phyloP scores from a whole-genome alignment of 805 yeast genomes.

The Yamadazyma scolyti region DNA sequence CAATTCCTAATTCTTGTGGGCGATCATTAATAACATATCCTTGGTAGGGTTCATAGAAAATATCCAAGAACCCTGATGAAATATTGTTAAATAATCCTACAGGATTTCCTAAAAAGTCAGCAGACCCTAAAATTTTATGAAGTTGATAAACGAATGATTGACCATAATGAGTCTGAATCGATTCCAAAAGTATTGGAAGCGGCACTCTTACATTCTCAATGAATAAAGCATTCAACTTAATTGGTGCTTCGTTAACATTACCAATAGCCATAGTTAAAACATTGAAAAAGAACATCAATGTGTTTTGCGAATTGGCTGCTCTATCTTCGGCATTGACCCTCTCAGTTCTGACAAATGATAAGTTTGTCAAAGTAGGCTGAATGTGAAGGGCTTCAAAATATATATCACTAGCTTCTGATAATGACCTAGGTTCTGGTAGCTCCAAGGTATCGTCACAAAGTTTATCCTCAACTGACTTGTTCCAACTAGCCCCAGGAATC shows the following conservation, averaged over 20 bases:
- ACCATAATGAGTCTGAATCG: slow-evolving; percentile 79
- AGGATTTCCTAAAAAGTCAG: slow-evolving; percentile 95
- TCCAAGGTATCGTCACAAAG: slow-evolving; percentile 62
- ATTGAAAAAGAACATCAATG: slow-evolving; percentile 74
- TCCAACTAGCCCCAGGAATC: slow-evolving; percentile 82
- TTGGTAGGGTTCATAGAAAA: slow-evolving; percentile 95
- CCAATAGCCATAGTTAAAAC: slow-evolving; percentile 95
- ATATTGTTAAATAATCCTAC: slow-evolving; percentile 92
- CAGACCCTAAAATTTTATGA: slow-evolving; percentile 91
- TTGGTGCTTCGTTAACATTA: slow-evolving; percentile 95
- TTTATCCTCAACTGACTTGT: slow-evolving; percentile 36
- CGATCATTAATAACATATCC: slow-evolving; percentile 92
- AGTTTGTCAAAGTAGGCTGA: slow-evolving; percentile 85
- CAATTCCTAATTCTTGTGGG: slow-evolving; percentile 94
- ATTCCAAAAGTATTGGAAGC: slow-evolving; percentile 62
- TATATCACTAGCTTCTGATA: slow-evolving; percentile 61
- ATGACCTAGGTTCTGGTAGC: slow-evolving; percentile 65
- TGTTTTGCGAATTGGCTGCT: slow-evolving; percentile 48
- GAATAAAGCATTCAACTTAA: slow-evolving; percentile 78
- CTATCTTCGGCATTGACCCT: slow-evolving; percentile 65
- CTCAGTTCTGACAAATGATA: slow-evolving; percentile 90
- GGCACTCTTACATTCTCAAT: slow-evolving; percentile 91
- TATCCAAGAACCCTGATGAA: slow-evolving; percentile 93
- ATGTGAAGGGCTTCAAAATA: slow-evolving; percentile 91
- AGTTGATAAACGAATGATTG: slow-evolving; percentile 90